These are phyloP conservation scores for Whalleya microplaca DNA, from an alignment of 2,329 filamentous ascomycete genomes.

Conservation along the genomic window DNA sequence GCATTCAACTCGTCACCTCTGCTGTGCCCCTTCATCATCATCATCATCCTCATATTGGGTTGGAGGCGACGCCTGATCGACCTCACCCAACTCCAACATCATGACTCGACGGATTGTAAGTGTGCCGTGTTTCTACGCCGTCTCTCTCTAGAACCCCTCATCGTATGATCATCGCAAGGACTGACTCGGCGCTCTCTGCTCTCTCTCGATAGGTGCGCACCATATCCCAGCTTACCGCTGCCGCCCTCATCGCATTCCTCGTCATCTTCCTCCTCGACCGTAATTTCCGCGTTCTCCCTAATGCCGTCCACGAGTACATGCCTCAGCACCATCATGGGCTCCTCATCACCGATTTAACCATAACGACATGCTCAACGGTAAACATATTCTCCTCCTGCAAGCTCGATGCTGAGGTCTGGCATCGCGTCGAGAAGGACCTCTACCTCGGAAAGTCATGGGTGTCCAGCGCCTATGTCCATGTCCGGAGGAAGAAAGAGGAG, in stretches of 20 bases:
- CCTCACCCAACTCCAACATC: conserved; percentile 23
- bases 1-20: conserved; percentile 28
- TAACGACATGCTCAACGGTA: conserved; percentile 74
- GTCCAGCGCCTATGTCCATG: conserved; percentile 77
- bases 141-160: neutral
- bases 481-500: conserved; percentile 84
- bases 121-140: neutral
- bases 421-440: conserved; percentile 86
- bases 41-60: conserved; percentile 22
- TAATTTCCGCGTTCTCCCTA: conserved; percentile 84
- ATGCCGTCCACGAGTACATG: conserved; percentile 83
- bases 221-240: conserved; percentile 72
- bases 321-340: conserved; percentile 83
- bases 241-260: conserved; percentile 68
- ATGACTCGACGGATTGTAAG: conserved; percentile 42
- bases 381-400: conserved; percentile 78
- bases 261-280: conserved; percentile 83
- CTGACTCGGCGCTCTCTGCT: conserved; percentile 17
- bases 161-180: too few relatives aligned
- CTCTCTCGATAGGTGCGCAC: conserved; percentile 59
- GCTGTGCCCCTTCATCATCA: conserved; percentile 25
- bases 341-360: conserved; percentile 82
- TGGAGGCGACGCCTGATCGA: conserved; percentile 15
- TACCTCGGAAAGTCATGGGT: conserved; percentile 77
- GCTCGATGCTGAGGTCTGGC: conserved; percentile 73